Evolutionary conservation across 257 asterid genomes (phyloP).

Genomic region (Nicotiana otophora): DNA sequence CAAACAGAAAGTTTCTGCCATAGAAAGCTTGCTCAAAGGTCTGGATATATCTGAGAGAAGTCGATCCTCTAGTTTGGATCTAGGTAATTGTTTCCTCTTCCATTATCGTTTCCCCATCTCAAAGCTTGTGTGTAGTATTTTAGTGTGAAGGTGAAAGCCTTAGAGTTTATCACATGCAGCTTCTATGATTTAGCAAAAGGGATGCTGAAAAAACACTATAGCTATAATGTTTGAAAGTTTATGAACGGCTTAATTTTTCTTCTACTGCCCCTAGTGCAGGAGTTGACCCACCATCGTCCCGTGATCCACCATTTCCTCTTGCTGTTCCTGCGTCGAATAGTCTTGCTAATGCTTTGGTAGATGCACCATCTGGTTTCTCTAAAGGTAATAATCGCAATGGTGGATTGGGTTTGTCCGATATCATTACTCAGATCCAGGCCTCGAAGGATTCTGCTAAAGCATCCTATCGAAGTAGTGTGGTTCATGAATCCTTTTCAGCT

Average conservation of each 20-base stretch:
- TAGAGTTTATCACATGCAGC: slow-evolving; percentile 6
- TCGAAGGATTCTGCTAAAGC: slow-evolving; percentile 78
- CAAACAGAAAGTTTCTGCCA: slow-evolving; percentile 95
- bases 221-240: slow-evolving; percentile 17
- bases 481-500: slow-evolving; percentile 49
- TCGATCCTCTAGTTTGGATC: slow-evolving; percentile 96
- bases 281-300: slow-evolving; percentile 98
- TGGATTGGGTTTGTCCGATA: slow-evolving; percentile 83
- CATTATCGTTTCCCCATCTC: slow-evolving; percentile 14
- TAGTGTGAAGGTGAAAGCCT: neutral
- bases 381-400: slow-evolving; percentile 77
- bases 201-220: slow-evolving; percentile 1
- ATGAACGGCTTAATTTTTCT: slow-evolving; percentile 47
- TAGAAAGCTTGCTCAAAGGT: slow-evolving; percentile 97
- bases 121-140: neutral
- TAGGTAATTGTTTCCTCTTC: slow-evolving; percentile 59
- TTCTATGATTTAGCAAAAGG: neutral
- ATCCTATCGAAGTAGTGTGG: slow-evolving; percentile 51
- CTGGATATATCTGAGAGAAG: slow-evolving; percentile 66
- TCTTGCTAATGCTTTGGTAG: slow-evolving; percentile 49
- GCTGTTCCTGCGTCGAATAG: slow-evolving; percentile 94
- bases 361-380: slow-evolving; percentile 49
- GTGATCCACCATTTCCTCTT: slow-evolving; percentile 97
- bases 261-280: slow-evolving; percentile 93
- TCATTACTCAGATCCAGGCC: slow-evolving; percentile 89